Conservation (phyloP, 2,329 filamentous ascomycete species). For the Tolypocladium nubicola region DNA sequence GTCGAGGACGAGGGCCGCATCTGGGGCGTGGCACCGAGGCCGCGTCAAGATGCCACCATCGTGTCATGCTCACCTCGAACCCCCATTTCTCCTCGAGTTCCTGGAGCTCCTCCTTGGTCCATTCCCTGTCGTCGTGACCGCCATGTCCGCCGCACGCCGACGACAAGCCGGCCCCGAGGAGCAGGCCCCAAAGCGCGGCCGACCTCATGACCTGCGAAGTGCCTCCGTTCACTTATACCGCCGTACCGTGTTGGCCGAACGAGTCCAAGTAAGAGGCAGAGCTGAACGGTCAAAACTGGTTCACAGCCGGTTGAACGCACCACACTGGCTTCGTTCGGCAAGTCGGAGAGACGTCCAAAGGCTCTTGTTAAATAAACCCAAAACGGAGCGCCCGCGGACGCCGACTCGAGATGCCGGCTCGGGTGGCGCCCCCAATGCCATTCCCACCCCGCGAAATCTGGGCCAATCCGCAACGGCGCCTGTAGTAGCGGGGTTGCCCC, state of each 20-base stretch:
- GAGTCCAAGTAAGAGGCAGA: background rate
- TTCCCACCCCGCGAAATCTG: background rate
- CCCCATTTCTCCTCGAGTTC: constrained; percentile 49
- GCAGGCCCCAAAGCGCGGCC: constrained; percentile 11
- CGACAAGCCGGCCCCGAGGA: constrained; percentile 15
- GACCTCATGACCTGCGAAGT: constrained; percentile 12
- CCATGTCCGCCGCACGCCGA: constrained; percentile 17
- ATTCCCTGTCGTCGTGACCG: constrained; percentile 27
- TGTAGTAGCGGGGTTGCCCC: background rate
- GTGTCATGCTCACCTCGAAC: constrained; percentile 34
- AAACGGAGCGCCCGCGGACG: background rate
- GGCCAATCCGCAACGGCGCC: background rate
- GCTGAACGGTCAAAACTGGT: background rate
- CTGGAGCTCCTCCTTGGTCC: constrained; percentile 37
- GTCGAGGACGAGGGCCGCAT: background rate
- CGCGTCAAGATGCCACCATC: background rate
- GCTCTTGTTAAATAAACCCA: background rate
- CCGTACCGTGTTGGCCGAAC: background rate
- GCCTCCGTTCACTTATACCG: background rate
- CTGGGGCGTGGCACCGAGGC: background rate
- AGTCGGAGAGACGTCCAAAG: background rate
- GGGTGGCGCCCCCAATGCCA: background rate
- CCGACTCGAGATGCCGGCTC: background rate
- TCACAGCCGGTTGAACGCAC: background rate
- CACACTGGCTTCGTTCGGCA: background rate